These are phyloP conservation scores for Conticribra weissflogii DNA, from an alignment of 108 stramenopile genomes.

Conservation along the genomic window DNA sequence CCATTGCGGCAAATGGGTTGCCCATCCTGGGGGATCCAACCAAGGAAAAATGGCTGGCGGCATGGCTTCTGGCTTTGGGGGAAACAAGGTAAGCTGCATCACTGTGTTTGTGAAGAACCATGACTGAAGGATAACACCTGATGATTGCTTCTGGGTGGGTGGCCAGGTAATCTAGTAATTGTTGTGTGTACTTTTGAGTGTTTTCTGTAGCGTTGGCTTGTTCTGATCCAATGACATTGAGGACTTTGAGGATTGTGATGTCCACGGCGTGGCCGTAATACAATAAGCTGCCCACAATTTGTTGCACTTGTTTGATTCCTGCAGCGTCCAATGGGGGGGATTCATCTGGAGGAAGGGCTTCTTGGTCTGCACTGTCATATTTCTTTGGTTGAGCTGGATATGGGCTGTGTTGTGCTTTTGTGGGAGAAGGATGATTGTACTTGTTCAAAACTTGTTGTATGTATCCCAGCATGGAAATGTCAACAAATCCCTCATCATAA, in stretches of 20 bases:
- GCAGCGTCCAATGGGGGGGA: not conserved
- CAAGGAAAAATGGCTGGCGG: not conserved
- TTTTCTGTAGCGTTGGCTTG: not conserved
- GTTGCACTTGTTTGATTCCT: not conserved
- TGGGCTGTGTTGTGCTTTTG: constrained; percentile 43
- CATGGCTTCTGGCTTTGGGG: not conserved
- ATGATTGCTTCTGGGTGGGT: not conserved
- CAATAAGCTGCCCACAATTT: not conserved
- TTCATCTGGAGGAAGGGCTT: not conserved
- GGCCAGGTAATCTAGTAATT: not conserved
- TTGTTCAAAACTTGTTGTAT: constrained; percentile 35
- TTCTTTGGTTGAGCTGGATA: not conserved
- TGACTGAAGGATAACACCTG: no score
- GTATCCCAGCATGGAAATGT: constrained; percentile 58
- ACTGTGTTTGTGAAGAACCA: not conserved
- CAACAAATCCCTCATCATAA: constrained; percentile 23
- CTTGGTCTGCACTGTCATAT: constrained; percentile 30
- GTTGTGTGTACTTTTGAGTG: not conserved
- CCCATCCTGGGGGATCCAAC: not conserved
- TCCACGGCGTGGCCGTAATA: not conserved
- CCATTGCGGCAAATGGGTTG: not conserved
- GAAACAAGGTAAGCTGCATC: not conserved
- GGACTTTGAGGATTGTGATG: not conserved
- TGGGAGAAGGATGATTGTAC: constrained; percentile 34
- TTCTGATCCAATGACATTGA: not conserved